Evolutionary conservation across 1,284 basidiomycete genomes (phyloP).

Genomic region (Pyrrhoderma lamaoense): DNA sequence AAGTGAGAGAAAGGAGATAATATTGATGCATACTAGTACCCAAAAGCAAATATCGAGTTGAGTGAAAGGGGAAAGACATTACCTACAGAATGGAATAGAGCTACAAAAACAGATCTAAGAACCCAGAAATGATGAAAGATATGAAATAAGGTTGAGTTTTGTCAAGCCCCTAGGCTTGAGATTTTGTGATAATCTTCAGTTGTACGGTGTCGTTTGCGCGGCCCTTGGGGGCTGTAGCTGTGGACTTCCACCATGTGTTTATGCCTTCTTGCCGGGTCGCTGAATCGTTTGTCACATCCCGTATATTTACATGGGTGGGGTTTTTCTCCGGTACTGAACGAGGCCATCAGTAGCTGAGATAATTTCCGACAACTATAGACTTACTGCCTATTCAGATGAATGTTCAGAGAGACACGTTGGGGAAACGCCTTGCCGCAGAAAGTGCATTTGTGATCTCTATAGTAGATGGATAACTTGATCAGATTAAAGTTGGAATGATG

Average conservation of each 20-base stretch:
- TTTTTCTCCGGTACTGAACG: constrained; percentile 43
- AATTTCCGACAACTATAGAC: constrained; percentile 21
- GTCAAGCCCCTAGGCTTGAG: not conserved
- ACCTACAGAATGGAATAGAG: no score
- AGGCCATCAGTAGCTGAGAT: constrained; percentile 14
- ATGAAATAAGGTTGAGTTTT: no score
- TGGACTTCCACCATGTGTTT: constrained; percentile 51
- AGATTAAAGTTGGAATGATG: constrained; percentile 4
- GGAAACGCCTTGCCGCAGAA: constrained; percentile 51
- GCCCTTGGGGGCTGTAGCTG: constrained; percentile 39
- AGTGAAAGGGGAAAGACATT: no score
- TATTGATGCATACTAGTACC: no score
- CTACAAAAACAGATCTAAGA: no score
- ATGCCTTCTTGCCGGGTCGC: constrained; percentile 55
- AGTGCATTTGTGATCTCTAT: constrained; percentile 47
- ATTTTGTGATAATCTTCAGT: constrained; percentile 19
- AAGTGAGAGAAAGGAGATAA: no score
- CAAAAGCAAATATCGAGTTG: no score
- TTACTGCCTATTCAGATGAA: constrained; percentile 56
- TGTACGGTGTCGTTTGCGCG: constrained; percentile 34
- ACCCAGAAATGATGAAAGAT: no score
- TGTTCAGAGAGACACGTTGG: constrained; percentile 53
- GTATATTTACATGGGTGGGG: constrained; percentile 48
- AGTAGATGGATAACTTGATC: constrained; percentile 15
- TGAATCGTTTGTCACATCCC: constrained; percentile 45